Evolutionary conservation across 2,329 filamentous ascomycete species (phyloP).

Genomic region (Epichloe uncinata): DNA sequence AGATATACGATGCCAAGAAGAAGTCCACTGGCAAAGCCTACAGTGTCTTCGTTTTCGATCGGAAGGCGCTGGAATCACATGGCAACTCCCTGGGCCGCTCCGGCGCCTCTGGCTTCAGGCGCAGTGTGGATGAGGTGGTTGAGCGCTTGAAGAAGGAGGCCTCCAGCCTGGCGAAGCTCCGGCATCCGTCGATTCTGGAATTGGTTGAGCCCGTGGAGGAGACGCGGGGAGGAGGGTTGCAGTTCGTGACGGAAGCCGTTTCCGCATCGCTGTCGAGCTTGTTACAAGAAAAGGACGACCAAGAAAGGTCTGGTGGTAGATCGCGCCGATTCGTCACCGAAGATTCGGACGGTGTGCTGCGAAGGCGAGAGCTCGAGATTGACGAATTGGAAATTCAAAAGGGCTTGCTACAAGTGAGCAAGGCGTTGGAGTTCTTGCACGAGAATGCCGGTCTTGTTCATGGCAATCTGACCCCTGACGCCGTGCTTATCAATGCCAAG

Average conservation of each 20-base stretch:
- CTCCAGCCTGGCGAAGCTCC: constrained; percentile 70
- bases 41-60: constrained; percentile 91
- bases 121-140: constrained; percentile 75
- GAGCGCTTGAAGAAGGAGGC: constrained; percentile 88
- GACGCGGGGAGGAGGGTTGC: constrained; percentile 76
- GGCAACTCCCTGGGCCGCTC: constrained; percentile 25
- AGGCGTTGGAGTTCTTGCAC: constrained; percentile 88
- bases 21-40: constrained; percentile 82
- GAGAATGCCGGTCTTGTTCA: constrained; percentile 91
- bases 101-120: constrained; percentile 55
- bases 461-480: constrained; percentile 80
- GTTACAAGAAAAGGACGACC: constrained; percentile 77
- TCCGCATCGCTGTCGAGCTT: constrained; percentile 76
- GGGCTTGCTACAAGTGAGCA: constrained; percentile 81
- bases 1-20: constrained; percentile 94
- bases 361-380: constrained; percentile 74
- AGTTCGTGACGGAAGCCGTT: constrained; percentile 90
- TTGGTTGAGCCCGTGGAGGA: constrained; percentile 93
- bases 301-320: constrained; percentile 59
- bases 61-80: constrained; percentile 62
- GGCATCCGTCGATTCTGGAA: constrained; percentile 86
- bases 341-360: constrained; percentile 58
- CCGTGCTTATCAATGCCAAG: constrained; percentile 89
- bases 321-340: constrained; percentile 71
- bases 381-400: constrained; percentile 98